Percentiles rank a stretch among this genome's conserved stretches.
Evolutionary conservation across 1,284 basidiomycete species (phyloP).

Genomic region (Microbotryum violaceum): DNA sequence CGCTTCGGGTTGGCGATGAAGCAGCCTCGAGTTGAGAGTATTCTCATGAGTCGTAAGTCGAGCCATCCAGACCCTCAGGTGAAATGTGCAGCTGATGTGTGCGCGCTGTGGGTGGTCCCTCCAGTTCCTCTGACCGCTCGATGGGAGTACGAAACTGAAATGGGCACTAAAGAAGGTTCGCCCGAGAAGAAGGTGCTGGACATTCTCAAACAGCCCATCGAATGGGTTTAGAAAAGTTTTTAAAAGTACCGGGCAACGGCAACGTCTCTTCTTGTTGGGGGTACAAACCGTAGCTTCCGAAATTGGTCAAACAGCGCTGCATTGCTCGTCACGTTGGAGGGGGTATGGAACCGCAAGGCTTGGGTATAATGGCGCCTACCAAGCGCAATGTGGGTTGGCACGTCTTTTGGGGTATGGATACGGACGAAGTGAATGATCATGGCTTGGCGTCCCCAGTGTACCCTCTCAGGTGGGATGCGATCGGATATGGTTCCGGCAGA

Average conservation of each 20-base stretch:
- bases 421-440: too few species aligned
- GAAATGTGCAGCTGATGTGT: background rate
- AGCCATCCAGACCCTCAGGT: background rate
- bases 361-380: too few species aligned
- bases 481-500: slow-evolving; percentile 5
- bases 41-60: slow-evolving; percentile 62
- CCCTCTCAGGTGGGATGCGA: background rate
- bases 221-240: slow-evolving; percentile 54
- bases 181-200: slow-evolving; percentile 63
- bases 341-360: too few species aligned
- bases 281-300: background rate
- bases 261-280: background rate
- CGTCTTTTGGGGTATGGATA: too few species aligned
- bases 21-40: slow-evolving; percentile 84
- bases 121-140: slow-evolving; percentile 71
- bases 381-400: too few species aligned
- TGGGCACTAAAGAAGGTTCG: slow-evolving; percentile 60
- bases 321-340: too few species aligned
- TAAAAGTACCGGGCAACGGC: too few species aligned
- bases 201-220: slow-evolving; percentile 60
- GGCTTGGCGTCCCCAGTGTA: too few species aligned
- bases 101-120: background rate
- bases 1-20: slow-evolving; percentile 78
- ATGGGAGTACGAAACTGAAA: slow-evolving; percentile 86
- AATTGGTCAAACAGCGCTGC: too few species aligned